Conservation (phyloP, 495 filamentous ascomycete species). For the Stereocaulon alpinum region DNA sequence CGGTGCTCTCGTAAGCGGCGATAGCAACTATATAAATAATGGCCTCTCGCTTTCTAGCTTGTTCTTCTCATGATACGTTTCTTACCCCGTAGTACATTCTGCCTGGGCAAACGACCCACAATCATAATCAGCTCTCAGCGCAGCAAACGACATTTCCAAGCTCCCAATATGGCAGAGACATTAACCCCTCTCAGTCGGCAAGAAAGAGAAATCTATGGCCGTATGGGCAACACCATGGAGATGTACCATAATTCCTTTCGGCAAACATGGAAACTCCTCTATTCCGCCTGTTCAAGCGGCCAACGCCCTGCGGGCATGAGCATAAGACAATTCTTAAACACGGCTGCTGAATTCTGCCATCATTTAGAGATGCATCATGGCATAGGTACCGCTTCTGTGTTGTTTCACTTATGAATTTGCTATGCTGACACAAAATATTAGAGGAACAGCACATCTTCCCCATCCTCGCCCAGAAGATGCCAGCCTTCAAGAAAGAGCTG, state of each 20-base stretch:
- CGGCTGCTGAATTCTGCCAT: conserved; percentile 53
- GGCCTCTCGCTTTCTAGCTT: not conserved
- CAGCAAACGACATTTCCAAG: not conserved
- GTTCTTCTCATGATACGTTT: not conserved
- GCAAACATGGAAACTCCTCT: conserved; percentile 56
- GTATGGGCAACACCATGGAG: conserved; percentile 18
- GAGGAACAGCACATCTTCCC: conserved; percentile 82
- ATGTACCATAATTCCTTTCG: conserved; percentile 62
- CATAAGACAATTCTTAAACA: conserved; percentile 52
- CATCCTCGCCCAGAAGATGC: conserved; percentile 66
- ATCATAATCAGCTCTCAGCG: not conserved
- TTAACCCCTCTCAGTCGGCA: conserved; percentile 10
- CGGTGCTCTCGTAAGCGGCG: not conserved
- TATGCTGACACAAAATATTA: not conserved
- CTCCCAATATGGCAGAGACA: conserved; percentile 8
- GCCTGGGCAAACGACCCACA: not conserved
- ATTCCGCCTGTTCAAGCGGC: conserved; percentile 43
- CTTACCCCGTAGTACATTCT: not conserved
- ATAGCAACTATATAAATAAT: not conserved
- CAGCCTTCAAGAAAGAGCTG: conserved; percentile 57
- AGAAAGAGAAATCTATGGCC: conserved; percentile 10
- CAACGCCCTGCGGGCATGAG: conserved; percentile 48
- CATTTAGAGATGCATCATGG: conserved; percentile 68
- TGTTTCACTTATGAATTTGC: too few relatives aligned
- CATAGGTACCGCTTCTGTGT: conserved; percentile 32